Evolutionary conservation across 2,329 filamentous ascomycete genomes (phyloP), one percentile per base, ranked within the genome.

Genomic region (Fusarium chuoi): DNA sequence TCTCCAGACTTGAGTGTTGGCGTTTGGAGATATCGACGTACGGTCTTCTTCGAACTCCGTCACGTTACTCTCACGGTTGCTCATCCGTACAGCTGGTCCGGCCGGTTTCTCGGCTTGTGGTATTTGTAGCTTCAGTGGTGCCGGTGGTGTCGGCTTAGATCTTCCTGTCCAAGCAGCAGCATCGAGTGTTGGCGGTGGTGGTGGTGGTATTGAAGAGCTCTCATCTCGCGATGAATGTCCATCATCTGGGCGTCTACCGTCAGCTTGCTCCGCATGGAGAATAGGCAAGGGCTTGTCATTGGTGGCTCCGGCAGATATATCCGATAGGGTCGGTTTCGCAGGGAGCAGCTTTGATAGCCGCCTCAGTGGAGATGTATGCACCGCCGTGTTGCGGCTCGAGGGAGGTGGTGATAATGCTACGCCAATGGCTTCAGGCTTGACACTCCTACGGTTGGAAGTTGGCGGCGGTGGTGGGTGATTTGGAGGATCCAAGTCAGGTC

Each of bases 41-140:
- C 81, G 80, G 67, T 86, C 85, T 79, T 89, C 85, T 68, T 89
- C 87, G 65, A 89, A 86, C 79, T 89, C 84, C 14, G 87, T 86
- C 70, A 88, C 80, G 64, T 85, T 82, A 79, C 87, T 85, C 63
- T 86, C 83, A 28, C 81, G 82, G 15, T 80, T 77, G 42, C 71
- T 59, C 18, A 46, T 58, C 20, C 59, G 58, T 24, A 55, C 58
- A 33, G 49, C 45, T 38, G 45, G 52, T 48, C 56, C 45, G n/a
- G 56, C 42, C 20, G 63, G 51, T 30, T 48, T 36, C 39, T 65
- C 65, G 15, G 68, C 28, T n/a, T 65, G 46, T 18, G 80, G 80
- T 26, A 82, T 82, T 28, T 78, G 64, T 20, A 83, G 58, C 60
- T 77, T 81, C 3, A 79, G 78, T 17, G 78, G 77, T 7, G 69